phyloP scores from a whole-genome alignment of 331 rosid species.

The Spiraea crenata region DNA sequence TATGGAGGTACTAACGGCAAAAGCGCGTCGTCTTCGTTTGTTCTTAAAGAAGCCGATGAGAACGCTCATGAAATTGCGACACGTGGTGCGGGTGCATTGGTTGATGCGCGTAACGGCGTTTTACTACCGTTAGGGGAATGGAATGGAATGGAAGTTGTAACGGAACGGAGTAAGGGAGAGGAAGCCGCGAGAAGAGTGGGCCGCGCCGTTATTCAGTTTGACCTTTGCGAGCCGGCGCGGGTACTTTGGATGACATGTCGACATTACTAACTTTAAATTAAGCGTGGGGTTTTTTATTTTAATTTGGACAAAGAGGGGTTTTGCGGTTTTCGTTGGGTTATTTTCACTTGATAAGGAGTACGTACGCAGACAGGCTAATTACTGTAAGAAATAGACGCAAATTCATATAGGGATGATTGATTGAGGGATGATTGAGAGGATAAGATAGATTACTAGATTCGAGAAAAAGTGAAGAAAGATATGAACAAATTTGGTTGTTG shows the following conservation, averaged over 20 bases:
- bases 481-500: too few relatives aligned
- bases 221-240: background rate
- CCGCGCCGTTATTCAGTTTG: background rate
- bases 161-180: background rate
- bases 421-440: too few relatives aligned
- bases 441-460: too few relatives aligned
- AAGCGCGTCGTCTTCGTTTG: constrained; percentile 26
- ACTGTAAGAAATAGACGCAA: too few relatives aligned
- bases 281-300: too few relatives aligned
- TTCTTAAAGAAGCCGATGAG: too few relatives aligned
- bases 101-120: constrained; percentile 17
- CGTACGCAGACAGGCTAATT: too few relatives aligned
- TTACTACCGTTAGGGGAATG: background rate
- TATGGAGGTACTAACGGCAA: constrained; percentile 21
- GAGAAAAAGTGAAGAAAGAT: too few relatives aligned
- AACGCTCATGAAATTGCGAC: too few relatives aligned
- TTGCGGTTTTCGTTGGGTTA: too few relatives aligned
- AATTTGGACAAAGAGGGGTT: background rate
- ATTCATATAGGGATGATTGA: too few relatives aligned
- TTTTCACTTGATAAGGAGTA: too few relatives aligned
- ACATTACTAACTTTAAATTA: background rate
- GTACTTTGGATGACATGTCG: background rate
- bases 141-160: background rate
- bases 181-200: background rate
- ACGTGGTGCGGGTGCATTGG: constrained; percentile 14